Base-by-base conservation (phyloP, 2,329 filamentous ascomycete genomes). In the Didymella lethalis region DNA sequence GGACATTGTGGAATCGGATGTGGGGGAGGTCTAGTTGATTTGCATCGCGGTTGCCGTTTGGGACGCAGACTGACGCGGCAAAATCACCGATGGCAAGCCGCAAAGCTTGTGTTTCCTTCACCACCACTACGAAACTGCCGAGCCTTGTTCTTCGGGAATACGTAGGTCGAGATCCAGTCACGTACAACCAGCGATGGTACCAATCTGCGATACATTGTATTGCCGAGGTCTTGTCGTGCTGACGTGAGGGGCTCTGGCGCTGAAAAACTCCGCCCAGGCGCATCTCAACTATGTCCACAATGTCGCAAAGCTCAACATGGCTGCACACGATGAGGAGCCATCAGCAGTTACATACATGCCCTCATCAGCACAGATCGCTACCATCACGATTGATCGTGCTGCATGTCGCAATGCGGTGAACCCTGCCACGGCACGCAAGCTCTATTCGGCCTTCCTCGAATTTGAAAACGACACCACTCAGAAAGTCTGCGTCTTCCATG, bases 361-460 rank as follows among this genome's bases (percentile, higher is more conserved):
- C 3, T 68, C 67, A 6, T 12, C 61, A 23, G 46, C 48, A 16
- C 83, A 83, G 46, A 84, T 87, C 64, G 83, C 83, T 0, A 82
- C 78, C n/a, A 83, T 87, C 55, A 79, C 81, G n/a, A 80, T 87
- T 62, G 81, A 84, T 69, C 80, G 84, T n/a, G 76, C 77, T 0
- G 70, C 80, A 12, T 76, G 79, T 25, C 79, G 80, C 50, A 87
- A 87, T 65, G 85, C 84, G 12, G 79, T 87, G 40, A 79, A 86
- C 62, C 70, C 75, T 2, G 57, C 76, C 1, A 85, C 84, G 4
- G 84, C 80, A 2, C 72, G 72, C 29, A 79, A 79, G 34, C 79
- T 87, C 6, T 80, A 81, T 26, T 66, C 77, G 0, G 81, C 83
- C 5, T 80, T 87, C 64, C 65, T 80, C 1, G 65, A 65, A 7